Percentiles rank a stretch among this genome's conserved stretches.
Conservation (phyloP, 1,284 basidiomycete genomes). For the Blastosporella zonata region DNA sequence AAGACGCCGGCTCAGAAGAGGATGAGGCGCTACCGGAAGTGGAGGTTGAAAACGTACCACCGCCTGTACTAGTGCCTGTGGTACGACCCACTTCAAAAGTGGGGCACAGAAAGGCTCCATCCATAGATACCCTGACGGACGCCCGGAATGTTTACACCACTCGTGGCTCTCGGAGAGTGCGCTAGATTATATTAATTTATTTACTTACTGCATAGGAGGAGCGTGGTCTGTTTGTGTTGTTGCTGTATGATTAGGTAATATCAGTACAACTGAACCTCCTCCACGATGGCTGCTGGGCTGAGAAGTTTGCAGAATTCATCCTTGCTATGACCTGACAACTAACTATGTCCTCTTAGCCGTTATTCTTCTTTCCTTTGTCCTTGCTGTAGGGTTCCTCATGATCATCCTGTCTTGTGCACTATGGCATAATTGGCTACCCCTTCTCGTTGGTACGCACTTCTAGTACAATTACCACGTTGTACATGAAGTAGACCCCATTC, state of each 20-base stretch:
- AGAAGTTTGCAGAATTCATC: conserved; percentile 33
- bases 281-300: conserved; percentile 46
- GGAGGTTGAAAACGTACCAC: conserved; percentile 18
- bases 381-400: conserved; percentile 94
- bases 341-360: conserved; percentile 57
- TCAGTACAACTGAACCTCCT: background rate
- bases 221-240: background rate
- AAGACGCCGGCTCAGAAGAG: conserved; percentile 20
- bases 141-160: conserved; percentile 24
- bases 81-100: conserved; percentile 8
- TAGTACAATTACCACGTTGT: background rate
- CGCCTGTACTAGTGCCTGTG: conserved; percentile 3
- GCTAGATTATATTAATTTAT: conserved; percentile 17
- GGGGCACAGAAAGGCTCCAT: conserved; percentile 12
- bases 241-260: conserved; percentile 11
- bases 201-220: background rate
- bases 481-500: background rate
- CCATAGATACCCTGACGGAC: conserved; percentile 24
- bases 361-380: conserved; percentile 92
- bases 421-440: conserved; percentile 95
- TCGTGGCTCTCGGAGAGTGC: conserved; percentile 21
- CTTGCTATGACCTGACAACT: background rate
- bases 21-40: conserved; percentile 5
- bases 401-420: conserved; percentile 98
- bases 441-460: conserved; percentile 83